Evolutionary conservation across 2,329 filamentous ascomycete genomes (phyloP).

Genomic region (Xylaria sp.): DNA sequence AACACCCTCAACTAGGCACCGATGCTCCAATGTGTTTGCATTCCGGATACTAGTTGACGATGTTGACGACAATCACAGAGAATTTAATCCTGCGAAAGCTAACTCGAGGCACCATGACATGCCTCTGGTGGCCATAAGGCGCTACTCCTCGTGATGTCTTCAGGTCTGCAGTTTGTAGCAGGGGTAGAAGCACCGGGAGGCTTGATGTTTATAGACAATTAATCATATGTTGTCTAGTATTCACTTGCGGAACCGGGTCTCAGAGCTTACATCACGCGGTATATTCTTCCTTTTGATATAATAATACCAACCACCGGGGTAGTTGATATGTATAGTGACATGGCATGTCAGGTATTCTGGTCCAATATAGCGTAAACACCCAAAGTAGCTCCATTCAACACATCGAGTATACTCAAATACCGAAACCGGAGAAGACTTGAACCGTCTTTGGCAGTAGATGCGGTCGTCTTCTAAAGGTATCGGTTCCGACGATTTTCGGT

Average conservation of each 20-base stretch:
- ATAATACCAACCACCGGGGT: not conserved
- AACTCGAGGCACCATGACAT: not conserved
- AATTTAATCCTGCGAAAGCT: not conserved
- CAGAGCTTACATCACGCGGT: slow-evolving; percentile 5
- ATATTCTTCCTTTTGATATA: slow-evolving; percentile 1
- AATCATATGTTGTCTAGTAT: not conserved
- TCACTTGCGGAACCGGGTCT: not conserved
- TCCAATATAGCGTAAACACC: slow-evolving; percentile 1
- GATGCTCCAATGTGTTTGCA: not conserved
- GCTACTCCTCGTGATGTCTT: not conserved
- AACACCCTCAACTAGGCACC: not conserved
- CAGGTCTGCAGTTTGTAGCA: not conserved
- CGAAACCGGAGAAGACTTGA: not conserved
- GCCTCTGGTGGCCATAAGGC: not conserved
- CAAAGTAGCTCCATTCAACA: slow-evolving; percentile 5
- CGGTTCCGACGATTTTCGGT: not conserved
- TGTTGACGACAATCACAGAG: not conserved
- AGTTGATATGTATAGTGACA: slow-evolving; percentile 3
- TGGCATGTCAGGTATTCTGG: slow-evolving; percentile 9
- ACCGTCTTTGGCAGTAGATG: not conserved
- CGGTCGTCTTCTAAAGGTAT: not conserved
- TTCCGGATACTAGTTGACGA: not conserved
- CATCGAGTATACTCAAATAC: not conserved
- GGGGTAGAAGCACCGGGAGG: not conserved
- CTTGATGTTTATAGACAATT: not conserved